These are phyloP conservation scores for Leptodermis oblonga DNA, from an alignment of 257 asterid species.

Conservation along the genomic window DNA sequence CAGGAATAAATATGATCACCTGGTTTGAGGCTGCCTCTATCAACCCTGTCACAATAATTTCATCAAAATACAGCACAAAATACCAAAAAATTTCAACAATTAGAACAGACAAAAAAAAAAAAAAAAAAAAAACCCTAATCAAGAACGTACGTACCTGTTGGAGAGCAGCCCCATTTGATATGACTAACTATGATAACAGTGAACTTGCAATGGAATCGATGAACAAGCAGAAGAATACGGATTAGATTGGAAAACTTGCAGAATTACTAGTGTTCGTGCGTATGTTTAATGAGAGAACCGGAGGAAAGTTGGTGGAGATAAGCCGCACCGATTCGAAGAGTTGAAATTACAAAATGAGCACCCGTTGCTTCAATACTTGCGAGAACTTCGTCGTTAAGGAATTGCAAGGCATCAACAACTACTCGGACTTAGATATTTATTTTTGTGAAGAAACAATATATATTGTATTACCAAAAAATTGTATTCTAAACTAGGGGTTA, in stretches of 20 bases:
- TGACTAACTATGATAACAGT: no score
- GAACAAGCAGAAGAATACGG: not conserved
- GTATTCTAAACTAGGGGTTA: no score
- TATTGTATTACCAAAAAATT: no score
- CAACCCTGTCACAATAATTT: constrained; percentile 38
- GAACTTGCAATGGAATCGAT: no score
- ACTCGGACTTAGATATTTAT: no score
- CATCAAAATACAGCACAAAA: not conserved
- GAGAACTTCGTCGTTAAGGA: constrained; percentile 13
- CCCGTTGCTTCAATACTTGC: not conserved
- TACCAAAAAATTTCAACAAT: not conserved
- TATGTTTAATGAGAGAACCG: not conserved
- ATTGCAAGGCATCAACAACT: not conserved
- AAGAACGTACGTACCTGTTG: constrained; percentile 24
- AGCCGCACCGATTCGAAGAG: not conserved
- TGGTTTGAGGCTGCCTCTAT: constrained; percentile 61
- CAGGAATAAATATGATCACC: constrained; percentile 98
- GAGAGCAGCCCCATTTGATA: constrained; percentile 34
- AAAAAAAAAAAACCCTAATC: not conserved
- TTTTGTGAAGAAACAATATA: no score
- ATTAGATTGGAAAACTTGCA: not conserved
- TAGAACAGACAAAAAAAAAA: not conserved
- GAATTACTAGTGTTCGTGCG: not conserved
- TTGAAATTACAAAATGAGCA: not conserved
- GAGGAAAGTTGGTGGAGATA: constrained; percentile 1